phyloP scores from a whole-genome alignment of 352 stramenopile genomes.

The Stramenopiles sp. region DNA sequence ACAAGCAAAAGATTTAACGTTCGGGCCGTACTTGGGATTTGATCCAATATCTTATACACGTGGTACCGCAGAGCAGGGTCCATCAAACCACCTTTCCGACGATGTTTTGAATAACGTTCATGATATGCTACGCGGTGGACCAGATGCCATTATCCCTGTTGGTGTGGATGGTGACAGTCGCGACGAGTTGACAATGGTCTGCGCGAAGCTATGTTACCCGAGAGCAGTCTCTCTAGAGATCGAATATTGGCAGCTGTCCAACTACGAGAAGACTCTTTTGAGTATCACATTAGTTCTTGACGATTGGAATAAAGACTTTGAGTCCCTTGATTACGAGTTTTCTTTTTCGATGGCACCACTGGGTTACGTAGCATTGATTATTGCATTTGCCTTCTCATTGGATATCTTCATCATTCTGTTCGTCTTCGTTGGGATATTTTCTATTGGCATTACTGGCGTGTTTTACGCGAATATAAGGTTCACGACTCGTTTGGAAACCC shows the following conservation, averaged over 20 bases:
- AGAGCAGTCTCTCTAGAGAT: slow-evolving; percentile 71
- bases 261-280: slow-evolving; percentile 73
- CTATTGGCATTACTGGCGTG: slow-evolving; percentile 46
- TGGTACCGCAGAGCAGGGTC: background rate
- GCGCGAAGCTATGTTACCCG: slow-evolving; percentile 69
- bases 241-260: slow-evolving; percentile 75
- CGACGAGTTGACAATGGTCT: slow-evolving; percentile 51
- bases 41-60: background rate
- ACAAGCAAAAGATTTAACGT: background rate
- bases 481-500: slow-evolving; percentile 65
- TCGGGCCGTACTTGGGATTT: background rate
- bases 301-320: slow-evolving; percentile 72
- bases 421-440: slow-evolving; percentile 58
- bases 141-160: slow-evolving; percentile 54
- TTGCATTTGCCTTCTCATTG: slow-evolving; percentile 82
- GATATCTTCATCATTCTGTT: slow-evolving; percentile 81
- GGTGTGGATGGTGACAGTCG: slow-evolving; percentile 59
- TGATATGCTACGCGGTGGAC: background rate
- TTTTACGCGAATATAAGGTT: slow-evolving; percentile 71
- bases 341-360: slow-evolving; percentile 68
- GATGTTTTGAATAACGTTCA: background rate
- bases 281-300: slow-evolving; percentile 57
- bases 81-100: background rate
- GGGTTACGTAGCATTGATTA: slow-evolving; percentile 81
- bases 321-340: slow-evolving; percentile 64